A percentile compares a stretch with the other conserved stretches of the same genome.
Evolutionary conservation across 805 yeast species (phyloP).

Genomic region (Candida insectalens): DNA sequence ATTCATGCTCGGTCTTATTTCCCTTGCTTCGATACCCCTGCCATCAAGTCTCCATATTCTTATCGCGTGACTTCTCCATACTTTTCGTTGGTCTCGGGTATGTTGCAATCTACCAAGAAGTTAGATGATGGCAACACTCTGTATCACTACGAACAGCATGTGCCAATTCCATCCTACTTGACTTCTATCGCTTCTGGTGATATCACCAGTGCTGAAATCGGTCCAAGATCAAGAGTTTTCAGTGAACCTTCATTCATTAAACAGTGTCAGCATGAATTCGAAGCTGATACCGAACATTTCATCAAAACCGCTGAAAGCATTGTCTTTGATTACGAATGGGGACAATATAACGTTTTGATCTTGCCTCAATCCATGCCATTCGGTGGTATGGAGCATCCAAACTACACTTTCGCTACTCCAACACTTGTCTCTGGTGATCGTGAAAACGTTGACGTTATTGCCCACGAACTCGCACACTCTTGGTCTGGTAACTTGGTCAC

Average conservation of each 20-base stretch:
- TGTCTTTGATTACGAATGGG: constrained; percentile 79
- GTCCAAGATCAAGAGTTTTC: constrained; percentile 80
- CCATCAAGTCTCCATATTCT: constrained; percentile 58
- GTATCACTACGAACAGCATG: constrained; percentile 56
- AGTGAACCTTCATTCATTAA: constrained; percentile 63
- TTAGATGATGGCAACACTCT: constrained; percentile 4
- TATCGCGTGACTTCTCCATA: constrained; percentile 52
- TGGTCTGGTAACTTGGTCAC: constrained; percentile 92
- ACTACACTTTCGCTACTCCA: constrained; percentile 85
- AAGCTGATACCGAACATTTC: constrained; percentile 72
- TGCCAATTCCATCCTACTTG: constrained; percentile 80
- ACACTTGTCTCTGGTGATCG: constrained; percentile 79
- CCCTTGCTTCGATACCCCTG: constrained; percentile 89
- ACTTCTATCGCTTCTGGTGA: constrained; percentile 84
- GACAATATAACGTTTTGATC: constrained; percentile 68
- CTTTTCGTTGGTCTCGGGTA: constrained; percentile 70
- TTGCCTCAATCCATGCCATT: constrained; percentile 74
- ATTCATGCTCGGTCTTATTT: constrained; percentile 81
- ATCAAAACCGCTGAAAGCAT: constrained; percentile 67
- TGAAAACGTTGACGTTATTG: constrained; percentile 80
- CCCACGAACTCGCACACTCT: constrained; percentile 88
- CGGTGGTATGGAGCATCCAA: constrained; percentile 95
- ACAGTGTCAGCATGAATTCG: constrained; percentile 71
- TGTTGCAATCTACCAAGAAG: constrained; percentile 25
- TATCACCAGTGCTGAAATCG: constrained; percentile 53